Percentiles rank a stretch among this genome's conserved stretches.
Evolutionary conservation across 2,329 filamentous ascomycete species (phyloP).

Genomic region (Colletotrichum siamense): DNA sequence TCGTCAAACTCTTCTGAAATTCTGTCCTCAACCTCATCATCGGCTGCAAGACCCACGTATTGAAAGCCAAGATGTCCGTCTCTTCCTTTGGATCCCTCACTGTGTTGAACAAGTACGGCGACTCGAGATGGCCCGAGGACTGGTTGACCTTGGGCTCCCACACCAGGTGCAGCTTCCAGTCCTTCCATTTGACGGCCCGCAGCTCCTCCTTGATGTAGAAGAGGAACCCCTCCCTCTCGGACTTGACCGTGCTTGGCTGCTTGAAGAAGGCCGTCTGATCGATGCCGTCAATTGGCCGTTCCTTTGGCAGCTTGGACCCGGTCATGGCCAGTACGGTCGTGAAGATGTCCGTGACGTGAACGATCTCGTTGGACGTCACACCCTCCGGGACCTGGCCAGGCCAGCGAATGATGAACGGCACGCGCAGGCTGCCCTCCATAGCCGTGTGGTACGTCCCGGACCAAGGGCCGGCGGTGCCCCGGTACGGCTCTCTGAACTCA

Average conservation of each 20-base stretch:
- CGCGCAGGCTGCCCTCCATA: constrained; percentile 39
- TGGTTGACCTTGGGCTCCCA: constrained; percentile 41
- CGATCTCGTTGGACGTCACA: constrained; percentile 32
- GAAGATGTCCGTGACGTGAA: constrained; percentile 38
- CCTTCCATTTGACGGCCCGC: constrained; percentile 37
- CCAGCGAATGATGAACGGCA: constrained; percentile 40
- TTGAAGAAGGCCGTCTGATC: constrained; percentile 32
- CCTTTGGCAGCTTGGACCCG: constrained; percentile 20
- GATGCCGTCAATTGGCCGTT: constrained; percentile 35
- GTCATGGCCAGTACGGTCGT: constrained; percentile 33
- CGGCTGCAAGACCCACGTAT: constrained; percentile 39
- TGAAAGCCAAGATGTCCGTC: constrained; percentile 32
- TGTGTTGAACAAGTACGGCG: constrained; percentile 36
- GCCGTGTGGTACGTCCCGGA: constrained; percentile 39
- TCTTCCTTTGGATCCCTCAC: constrained; percentile 38
- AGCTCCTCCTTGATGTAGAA: constrained; percentile 41
- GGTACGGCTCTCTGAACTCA: constrained; percentile 36
- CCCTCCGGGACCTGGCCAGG: constrained; percentile 31
- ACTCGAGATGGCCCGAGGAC: constrained; percentile 33
- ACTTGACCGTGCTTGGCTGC: constrained; percentile 24
- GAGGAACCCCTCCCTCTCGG: constrained; percentile 29
- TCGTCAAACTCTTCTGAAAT: constrained; percentile 32
- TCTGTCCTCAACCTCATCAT: constrained; percentile 28
- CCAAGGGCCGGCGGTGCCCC: constrained; percentile 38
- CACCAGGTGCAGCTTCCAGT: constrained; percentile 39